Conservation (phyloP, 306 rosid genomes). For the Bauhinia variegata region DNA sequence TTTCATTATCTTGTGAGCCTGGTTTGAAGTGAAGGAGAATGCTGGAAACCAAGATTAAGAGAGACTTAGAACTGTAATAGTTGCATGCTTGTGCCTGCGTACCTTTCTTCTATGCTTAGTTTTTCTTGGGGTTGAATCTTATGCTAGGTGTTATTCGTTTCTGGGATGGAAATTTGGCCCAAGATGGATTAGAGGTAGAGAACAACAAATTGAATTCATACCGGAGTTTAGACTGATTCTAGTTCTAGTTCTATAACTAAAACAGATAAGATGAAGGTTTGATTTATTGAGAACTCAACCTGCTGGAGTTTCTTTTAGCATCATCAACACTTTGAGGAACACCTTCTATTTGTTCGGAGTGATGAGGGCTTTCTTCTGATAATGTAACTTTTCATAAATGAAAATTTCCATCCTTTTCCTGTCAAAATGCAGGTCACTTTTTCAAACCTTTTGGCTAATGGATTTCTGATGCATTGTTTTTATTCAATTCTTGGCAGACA, state of each 20-base stretch:
- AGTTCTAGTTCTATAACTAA: conserved; percentile 2
- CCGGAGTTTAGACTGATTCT: background rate
- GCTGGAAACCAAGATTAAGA: no score
- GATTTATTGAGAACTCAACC: conserved; percentile 6
- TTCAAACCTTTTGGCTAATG: conserved; percentile 17
- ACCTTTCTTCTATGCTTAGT: no score
- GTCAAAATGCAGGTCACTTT: background rate
- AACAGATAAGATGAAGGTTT: conserved; percentile 6
- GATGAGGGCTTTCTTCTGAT: no score
- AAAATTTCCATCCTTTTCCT: background rate
- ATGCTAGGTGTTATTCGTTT: background rate
- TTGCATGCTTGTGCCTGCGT: no score
- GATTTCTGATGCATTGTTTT: conserved; percentile 29
- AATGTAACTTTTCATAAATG: conserved; percentile 15
- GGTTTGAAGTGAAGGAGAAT: no score
- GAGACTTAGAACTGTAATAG: no score
- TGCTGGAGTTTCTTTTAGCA: conserved; percentile 19
- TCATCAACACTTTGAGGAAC: no score
- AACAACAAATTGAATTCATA: background rate
- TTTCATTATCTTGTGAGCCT: conserved; percentile 1
- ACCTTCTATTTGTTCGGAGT: no score
- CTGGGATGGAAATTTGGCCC: background rate
- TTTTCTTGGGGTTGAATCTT: no score
- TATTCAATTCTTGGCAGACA: conserved; percentile 53
- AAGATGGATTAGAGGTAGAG: background rate